Base-by-base conservation (phyloP, 306 rosid genomes). In the Elaeagnus macrophylla region DNA sequence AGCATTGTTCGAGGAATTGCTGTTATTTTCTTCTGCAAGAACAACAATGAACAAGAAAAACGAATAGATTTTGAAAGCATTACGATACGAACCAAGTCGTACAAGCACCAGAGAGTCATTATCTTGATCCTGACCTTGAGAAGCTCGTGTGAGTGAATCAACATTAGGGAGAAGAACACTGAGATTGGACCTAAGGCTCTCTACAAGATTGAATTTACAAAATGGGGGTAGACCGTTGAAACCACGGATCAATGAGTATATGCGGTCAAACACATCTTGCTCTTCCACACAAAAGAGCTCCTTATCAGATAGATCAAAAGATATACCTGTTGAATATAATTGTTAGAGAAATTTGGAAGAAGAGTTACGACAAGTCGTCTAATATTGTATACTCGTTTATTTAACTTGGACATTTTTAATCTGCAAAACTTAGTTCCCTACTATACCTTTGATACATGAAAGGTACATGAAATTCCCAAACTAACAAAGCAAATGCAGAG, bases 141-240 rank as follows among this genome's bases (percentile, higher is more conserved):
- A 83, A 46, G 52, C 71, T 67, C 97, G 77, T 6, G 85, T 69
- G 41, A 90, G 81, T 3, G 85, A 79, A 67, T 90, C 97, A 37
- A 84, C 81, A 53, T 83, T 90, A 8, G 97, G 97, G 48, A 90
- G 88, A 70, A 91, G 94, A 64, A 91, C 97, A 54, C 91, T 75
- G 55, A 91, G 64, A 67, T 91, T 91, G 17, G 96, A 91, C 11
- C 96, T 88, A 48, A 91, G 93, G 53, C 83, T 76, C 65, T 91
- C 97, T 1, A 86, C 77, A n/a, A 91, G 72, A 65, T 72, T 86
- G 37, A 74, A 48, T 66, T 86, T 91, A 67, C 74, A 84, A 10
- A 94, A 71, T 15, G 79, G 61, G 13, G 88, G 72, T 10, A 91
- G 76, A 64, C 17, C 11, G n/a, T 44, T 48, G 63, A 66, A 91